These are phyloP conservation scores for Phoma sp. DNA, from an alignment of 2,329 filamentous ascomycete species.

Conservation along the genomic window DNA sequence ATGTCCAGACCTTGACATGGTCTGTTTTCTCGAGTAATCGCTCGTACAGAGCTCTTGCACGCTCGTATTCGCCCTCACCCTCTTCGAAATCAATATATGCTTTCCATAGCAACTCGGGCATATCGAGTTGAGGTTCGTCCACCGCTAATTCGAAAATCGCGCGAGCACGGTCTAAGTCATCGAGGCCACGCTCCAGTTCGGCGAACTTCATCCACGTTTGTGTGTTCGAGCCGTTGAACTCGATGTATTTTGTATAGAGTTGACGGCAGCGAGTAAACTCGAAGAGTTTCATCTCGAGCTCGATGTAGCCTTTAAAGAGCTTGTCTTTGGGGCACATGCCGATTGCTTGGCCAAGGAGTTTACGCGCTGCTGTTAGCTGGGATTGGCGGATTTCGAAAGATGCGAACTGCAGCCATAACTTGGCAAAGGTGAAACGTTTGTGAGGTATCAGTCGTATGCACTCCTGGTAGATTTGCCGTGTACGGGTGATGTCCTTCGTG, in stretches of 20 bases:
- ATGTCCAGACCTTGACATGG: slow-evolving; percentile 99
- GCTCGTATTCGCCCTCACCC: slow-evolving; percentile 88
- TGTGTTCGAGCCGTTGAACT: slow-evolving; percentile 88
- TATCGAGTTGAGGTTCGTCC: slow-evolving; percentile 81
- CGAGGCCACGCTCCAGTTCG: slow-evolving; percentile 87
- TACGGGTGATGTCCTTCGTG: slow-evolving; percentile 76
- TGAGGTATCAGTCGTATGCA: slow-evolving; percentile 89
- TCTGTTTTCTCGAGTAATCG: slow-evolving; percentile 92
- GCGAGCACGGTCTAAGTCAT: slow-evolving; percentile 85
- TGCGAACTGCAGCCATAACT: slow-evolving; percentile 92
- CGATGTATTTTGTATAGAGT: slow-evolving; percentile 91
- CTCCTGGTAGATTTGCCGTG: slow-evolving; percentile 88
- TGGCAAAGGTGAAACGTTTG: slow-evolving; percentile 96
- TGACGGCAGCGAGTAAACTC: slow-evolving; percentile 92
- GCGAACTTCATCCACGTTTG: slow-evolving; percentile 97
- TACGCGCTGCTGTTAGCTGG: slow-evolving; percentile 79
- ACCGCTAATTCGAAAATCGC: slow-evolving; percentile 94
- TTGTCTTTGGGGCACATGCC: slow-evolving; percentile 97
- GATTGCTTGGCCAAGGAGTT: slow-evolving; percentile 86
- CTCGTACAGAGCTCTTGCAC: slow-evolving; percentile 84
- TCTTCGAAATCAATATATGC: slow-evolving; percentile 99
- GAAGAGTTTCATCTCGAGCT: slow-evolving; percentile 89
- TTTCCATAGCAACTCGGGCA: slow-evolving; percentile 98
- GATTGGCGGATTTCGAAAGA: slow-evolving; percentile 85
- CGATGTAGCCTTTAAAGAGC: slow-evolving; percentile 91